Conservation (phyloP, 805 yeast genomes). For the Candida verbasci region DNA sequence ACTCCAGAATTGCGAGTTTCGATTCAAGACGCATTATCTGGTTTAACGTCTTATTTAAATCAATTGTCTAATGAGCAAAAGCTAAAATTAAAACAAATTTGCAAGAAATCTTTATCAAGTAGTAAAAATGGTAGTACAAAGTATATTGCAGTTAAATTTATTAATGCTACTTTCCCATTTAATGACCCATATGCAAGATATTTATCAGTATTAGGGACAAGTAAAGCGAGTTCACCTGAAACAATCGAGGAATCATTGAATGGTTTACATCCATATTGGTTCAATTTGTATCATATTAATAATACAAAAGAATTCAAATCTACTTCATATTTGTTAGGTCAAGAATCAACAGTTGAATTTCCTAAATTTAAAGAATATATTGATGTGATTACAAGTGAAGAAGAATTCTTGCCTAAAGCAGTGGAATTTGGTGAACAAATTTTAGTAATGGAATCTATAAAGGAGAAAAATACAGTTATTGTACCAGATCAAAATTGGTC, state of each 20-base stretch:
- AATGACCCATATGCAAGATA: conserved; percentile 62
- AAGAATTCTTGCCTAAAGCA: conserved; percentile 28
- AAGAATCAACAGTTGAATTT: conserved; percentile 37
- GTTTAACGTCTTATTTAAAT: conserved; percentile 48
- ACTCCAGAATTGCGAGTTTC: conserved; percentile 56
- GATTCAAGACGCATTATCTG: conserved; percentile 67
- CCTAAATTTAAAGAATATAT: conserved; percentile 51
- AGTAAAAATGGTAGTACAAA: conserved; percentile 46
- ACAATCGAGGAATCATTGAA: conserved; percentile 72
- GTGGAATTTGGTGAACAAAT: conserved; percentile 53
- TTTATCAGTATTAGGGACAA: conserved; percentile 62
- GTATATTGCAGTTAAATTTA: conserved; percentile 60
- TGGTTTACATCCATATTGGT: conserved; percentile 86
- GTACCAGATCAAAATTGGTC: conserved; percentile 74
- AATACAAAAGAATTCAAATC: conserved; percentile 40
- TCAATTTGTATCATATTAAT: conserved; percentile 46
- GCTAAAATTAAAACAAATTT: conserved; percentile 33
- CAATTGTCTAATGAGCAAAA: conserved; percentile 36
- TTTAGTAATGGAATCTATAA: conserved; percentile 61
- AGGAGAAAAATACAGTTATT: conserved; percentile 49
- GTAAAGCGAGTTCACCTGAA: conserved; percentile 57
- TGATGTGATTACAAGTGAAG: conserved; percentile 14
- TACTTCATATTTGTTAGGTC: conserved; percentile 42
- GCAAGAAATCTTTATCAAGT: conserved; percentile 27
- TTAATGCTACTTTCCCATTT: conserved; percentile 63